Base-by-base conservation (phyloP, 495 filamentous ascomycete genomes). In the Cladorrhinum samala region DNA sequence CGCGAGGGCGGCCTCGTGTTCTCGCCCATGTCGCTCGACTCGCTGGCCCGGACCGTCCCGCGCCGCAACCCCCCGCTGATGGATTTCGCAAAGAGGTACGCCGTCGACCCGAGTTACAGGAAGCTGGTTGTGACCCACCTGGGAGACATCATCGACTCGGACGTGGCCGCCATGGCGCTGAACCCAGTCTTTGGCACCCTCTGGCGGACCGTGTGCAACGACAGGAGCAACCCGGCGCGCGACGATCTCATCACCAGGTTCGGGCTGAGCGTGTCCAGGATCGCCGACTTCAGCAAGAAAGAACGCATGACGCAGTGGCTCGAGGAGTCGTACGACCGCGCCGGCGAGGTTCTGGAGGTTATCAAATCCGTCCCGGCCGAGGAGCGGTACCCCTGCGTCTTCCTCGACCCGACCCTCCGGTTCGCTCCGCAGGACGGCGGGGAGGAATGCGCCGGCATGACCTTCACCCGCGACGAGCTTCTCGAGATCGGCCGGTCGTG, bases 341-440 rank as follows among this genome's bases (percentile, higher is more conserved):
- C 55, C 1, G 68, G 57, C 14, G 73, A 77, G n/a, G 62, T 77
- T 13, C 45, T 56, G 2, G 56, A 62, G 1, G 59, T 73, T 23
- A 74, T 83, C 57, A 53, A 71, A 36, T 38, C 53, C 1, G 70
- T 83, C 13, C 65, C 75, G 0, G 61, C 66, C 19, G 63, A 56
- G 2, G 56, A 75, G 16, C 67, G 69, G 41, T 83, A 74, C 64
- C 72, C 71, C 2, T 81, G 79, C 58, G 72, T 77, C 14, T 74
- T 70, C 46, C 66, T 77, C 5, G 73, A 76, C 46, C 75, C 73
- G 2, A 75, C 73, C 1, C 49, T 71, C 27, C 47, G 56, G 7
- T 75, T 75, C 56, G 38, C 33, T 1, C 53, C 36, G 17, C 50
- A 50, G 17, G 27, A 49, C 2, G 50, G 45, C 11, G 52, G 61